Base-by-base conservation (phyloP, 805 yeast species). In the Komagataella pastoris region DNA sequence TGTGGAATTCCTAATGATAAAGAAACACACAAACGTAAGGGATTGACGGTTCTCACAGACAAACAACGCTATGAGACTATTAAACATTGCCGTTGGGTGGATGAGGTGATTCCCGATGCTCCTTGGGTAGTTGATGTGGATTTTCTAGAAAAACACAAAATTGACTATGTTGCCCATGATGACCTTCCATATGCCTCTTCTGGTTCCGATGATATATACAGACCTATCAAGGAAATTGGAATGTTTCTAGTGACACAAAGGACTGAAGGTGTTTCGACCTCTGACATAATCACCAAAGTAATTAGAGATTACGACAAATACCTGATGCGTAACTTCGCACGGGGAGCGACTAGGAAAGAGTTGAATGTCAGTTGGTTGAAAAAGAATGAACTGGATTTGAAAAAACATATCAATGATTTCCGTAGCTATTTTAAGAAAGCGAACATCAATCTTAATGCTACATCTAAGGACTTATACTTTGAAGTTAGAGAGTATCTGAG, bases 81-180 rank as follows among this genome's bases (percentile, higher is more conserved):
- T 54, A 77, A 77, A 54, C 99, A 93, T 68, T 93, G 99, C 67
- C 81, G 74, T 60, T 93, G 99, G 99, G 99, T 93, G 21, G 98
- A 93, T 65, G 98, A 93, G 65, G 98, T 93, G 24, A 75, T 93
- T 51, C 89, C 91, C 24, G 73, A 87, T 65, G 96, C 97, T 1
- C 99, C 99, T 12, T 93, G 99, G 99, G 79, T 85, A 58, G 89
- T 93, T 24, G 85, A 89, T 2, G 79, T 88, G 51, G 88, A 84
- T 47, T 93, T 93, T 60, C 68, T 93, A 57, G 71, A 71, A 49
- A 68, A 84, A 58, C 96, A 93, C 67, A 72, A 81, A 51, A 88
- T 93, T 58, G 99, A 93, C 66, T 93, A 88, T 61, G 97, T 91
- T 54, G 99, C 99, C 2, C 99, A 93, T 67, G 99, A 93, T 69